These are phyloP conservation scores for Alternaria consortialis DNA, from an alignment of 2,329 filamentous ascomycete genomes.

Conservation along the genomic window DNA sequence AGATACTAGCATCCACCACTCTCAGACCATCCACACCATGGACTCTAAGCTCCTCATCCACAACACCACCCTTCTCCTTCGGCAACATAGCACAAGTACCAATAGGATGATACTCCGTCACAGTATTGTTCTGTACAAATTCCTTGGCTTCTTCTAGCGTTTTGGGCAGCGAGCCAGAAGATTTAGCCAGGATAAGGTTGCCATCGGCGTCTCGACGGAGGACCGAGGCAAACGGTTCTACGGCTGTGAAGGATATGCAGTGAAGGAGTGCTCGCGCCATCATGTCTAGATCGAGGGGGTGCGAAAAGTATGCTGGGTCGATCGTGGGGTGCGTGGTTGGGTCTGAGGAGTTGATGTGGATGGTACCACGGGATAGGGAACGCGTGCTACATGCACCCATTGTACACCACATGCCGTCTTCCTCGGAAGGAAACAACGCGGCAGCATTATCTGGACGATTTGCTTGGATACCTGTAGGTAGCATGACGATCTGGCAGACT, in stretches of 20 bases:
- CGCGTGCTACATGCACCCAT: constrained; percentile 34
- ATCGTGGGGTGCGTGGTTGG: constrained; percentile 46
- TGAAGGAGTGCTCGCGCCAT: constrained; percentile 47
- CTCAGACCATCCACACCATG: constrained; percentile 42
- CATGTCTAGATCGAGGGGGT: constrained; percentile 56
- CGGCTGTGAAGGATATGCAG: constrained; percentile 5
- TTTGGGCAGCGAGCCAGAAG: constrained; percentile 18
- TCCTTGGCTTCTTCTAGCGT: constrained; percentile 27
- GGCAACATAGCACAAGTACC: constrained; percentile 49
- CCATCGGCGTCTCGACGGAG: constrained; percentile 5
- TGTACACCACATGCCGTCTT: constrained; percentile 27
- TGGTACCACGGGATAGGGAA: constrained; percentile 54
- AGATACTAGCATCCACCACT: constrained; percentile 41
- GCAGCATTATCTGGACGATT: neutral
- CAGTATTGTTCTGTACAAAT: constrained; percentile 19
- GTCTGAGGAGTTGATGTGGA: constrained; percentile 50
- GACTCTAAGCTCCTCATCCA: constrained; percentile 39
- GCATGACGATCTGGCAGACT: constrained; percentile 30
- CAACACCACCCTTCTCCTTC: constrained; percentile 41
- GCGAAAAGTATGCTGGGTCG: constrained; percentile 54
- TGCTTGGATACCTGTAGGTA: constrained; percentile 27
- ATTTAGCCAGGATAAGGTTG: constrained; percentile 16
- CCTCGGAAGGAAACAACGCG: constrained; percentile 15
- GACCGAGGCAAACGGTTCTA: neutral
- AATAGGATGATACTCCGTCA: constrained; percentile 39